Base-by-base conservation (phyloP, 495 filamentous ascomycete species). In the Trichocladium uniseriatum region DNA sequence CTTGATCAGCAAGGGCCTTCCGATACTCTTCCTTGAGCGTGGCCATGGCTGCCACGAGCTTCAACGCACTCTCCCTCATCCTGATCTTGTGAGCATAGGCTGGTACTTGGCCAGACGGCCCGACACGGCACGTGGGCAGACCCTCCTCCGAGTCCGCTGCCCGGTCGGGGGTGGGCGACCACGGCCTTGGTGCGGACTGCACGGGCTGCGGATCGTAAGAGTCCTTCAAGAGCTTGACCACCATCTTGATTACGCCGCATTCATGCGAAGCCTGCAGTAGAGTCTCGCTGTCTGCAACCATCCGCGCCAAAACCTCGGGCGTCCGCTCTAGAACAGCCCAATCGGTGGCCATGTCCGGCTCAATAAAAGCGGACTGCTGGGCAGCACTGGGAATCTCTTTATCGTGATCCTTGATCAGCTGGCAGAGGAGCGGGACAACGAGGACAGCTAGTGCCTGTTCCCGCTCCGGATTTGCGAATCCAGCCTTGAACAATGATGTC, bases 221-320 rank as follows among this genome's bases (percentile, higher is more conserved):
- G 5, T 82, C 77, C 58, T 94, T 95, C 11, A 97, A 67, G 15
- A 96, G 69, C 55, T 82, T 80, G 13, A 81, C 84, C 15, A 90
- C 69, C 35, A 76, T 75, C 54, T 83, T 85, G 38, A 95, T 79
- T 6, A 80, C 82, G 43, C 77, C 75, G 43, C 83, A 87, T 45
- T 96, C 87, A 36, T 82, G 81, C 1, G 89, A 89, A 38, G 89
- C 82, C 52, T 81, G 85, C 64, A 95, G 90, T 43, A 95, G 66
- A 29, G 77, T 72, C 40, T 79, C 71, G 58, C 81, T 87, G 54
- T 90, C 86, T 21, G 81, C 80, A 8, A 94, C 80, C 24, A 97
- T 69, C 31, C 80, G 80, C 20, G 87, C 87, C 36, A 97, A 69
- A 16, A 94, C 74, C 2, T 77, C 74, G 2, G 88, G 84, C 6